Conservation (phyloP, 2,329 filamentous ascomycete genomes). For the Onygenales sp. region DNA sequence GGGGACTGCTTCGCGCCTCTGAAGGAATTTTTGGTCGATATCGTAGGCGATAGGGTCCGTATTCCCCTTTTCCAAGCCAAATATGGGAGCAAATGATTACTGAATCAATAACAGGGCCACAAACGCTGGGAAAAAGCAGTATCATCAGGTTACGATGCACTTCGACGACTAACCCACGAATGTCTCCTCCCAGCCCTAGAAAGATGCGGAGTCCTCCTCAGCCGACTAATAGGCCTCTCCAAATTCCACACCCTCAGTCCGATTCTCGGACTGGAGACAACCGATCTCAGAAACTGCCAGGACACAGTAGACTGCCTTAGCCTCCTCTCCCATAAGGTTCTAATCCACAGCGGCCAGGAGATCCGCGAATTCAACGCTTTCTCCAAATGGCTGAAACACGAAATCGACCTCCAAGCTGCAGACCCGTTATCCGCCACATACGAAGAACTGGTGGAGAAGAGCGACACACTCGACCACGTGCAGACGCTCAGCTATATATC, state of each 20-base stretch:
- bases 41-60: constrained; percentile 65
- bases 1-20: constrained; percentile 68
- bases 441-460: constrained; percentile 68
- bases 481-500: constrained; percentile 71
- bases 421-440: constrained; percentile 47
- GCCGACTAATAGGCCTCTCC: constrained; percentile 72
- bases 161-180: constrained; percentile 72
- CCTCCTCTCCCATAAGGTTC: constrained; percentile 62
- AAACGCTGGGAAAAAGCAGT: constrained; percentile 94
- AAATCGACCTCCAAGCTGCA: constrained; percentile 68
- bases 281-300: constrained; percentile 50
- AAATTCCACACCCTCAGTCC: constrained; percentile 62
- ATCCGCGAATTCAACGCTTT: constrained; percentile 68
- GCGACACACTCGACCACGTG: constrained; percentile 62
- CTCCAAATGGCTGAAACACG: constrained; percentile 71
- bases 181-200: constrained; percentile 84
- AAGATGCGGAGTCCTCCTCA: constrained; percentile 69
- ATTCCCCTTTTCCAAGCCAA: not conserved
- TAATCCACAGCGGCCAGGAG: constrained; percentile 65
- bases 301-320: constrained; percentile 68
- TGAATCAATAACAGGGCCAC: constrained; percentile 52
- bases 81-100: not conserved
- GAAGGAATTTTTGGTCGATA: constrained; percentile 81
- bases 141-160: constrained; percentile 62
- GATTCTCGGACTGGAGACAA: constrained; percentile 56